Evolutionary conservation across 495 filamentous ascomycete species (phyloP).

Genomic region (Aspergillus asperescens): DNA sequence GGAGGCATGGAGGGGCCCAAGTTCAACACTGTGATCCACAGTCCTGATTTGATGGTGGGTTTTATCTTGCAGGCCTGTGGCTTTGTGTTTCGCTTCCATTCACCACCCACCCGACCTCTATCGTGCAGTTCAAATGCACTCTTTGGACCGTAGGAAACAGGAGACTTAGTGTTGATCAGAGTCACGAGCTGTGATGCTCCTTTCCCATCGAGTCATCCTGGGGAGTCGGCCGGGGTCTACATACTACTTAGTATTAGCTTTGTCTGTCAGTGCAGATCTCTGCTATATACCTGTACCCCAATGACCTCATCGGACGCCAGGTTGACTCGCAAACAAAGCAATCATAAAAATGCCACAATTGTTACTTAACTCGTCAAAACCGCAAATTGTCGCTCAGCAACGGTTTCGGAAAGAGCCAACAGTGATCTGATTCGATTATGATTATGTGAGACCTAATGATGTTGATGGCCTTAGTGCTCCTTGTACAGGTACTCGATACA

Average conservation of each 20-base stretch:
- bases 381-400: not conserved
- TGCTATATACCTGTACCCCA: conserved; percentile 2
- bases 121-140: too few relatives aligned
- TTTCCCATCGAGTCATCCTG: not conserved
- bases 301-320: conserved; percentile 8
- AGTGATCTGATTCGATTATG: too few relatives aligned
- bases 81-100: too few relatives aligned
- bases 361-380: too few relatives aligned
- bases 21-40: conserved; percentile 4
- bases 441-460: too few relatives aligned
- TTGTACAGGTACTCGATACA: too few relatives aligned
- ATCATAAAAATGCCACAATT: too few relatives aligned
- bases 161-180: not conserved
- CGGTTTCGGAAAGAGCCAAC: too few relatives aligned
- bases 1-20: conserved; percentile 15
- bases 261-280: conserved; percentile 7
- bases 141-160: not conserved
- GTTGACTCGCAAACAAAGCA: not conserved
- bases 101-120: too few relatives aligned
- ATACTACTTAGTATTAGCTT: not conserved
- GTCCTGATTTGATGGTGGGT: not conserved
- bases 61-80: not conserved
- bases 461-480: too few relatives aligned
- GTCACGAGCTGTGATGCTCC: not conserved
- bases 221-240: conserved; percentile 1